Evolutionary conservation across 352 stramenopile genomes (phyloP).

Genomic region (Pseudoperonospora humuli): DNA sequence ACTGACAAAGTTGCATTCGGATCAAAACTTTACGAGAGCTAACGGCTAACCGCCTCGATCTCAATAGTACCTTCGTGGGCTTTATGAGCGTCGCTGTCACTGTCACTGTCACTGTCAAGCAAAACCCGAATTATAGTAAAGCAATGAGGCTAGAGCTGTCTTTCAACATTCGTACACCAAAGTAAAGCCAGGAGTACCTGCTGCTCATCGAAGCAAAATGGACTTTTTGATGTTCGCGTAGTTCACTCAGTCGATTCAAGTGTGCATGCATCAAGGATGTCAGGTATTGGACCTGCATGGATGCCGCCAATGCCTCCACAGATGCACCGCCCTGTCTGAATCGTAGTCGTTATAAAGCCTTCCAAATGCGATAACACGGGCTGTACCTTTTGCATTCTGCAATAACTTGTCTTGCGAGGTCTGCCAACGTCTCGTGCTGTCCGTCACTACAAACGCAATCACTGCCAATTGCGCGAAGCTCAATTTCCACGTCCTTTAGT

Average conservation of each 20-base stretch:
- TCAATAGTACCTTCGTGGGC: neutral
- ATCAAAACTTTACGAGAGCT: neutral
- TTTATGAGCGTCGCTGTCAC: neutral
- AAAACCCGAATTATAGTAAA: neutral
- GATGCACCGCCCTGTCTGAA: conserved; percentile 4
- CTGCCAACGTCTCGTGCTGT: conserved; percentile 8
- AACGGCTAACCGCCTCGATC: neutral
- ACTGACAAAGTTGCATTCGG: too few species aligned
- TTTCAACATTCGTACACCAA: neutral
- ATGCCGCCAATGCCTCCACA: conserved; percentile 11
- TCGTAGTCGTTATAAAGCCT: neutral
- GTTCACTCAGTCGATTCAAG: conserved; percentile 3
- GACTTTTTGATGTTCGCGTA: conserved; percentile 4
- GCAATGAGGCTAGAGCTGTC: neutral
- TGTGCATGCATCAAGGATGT: conserved; percentile 6
- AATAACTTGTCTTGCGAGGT: conserved; percentile 5
- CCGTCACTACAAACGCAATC: conserved; percentile 3
- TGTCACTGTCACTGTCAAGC: neutral
- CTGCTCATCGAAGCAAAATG: neutral
- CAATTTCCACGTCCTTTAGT: conserved; percentile 11
- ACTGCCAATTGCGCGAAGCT: conserved; percentile 8
- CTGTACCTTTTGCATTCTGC: conserved; percentile 10
- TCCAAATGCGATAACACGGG: neutral
- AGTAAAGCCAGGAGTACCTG: conserved; percentile 3
- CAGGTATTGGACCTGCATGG: conserved; percentile 11